Conservation (phyloP, 306 rosid genomes). For the Morella rubra region DNA sequence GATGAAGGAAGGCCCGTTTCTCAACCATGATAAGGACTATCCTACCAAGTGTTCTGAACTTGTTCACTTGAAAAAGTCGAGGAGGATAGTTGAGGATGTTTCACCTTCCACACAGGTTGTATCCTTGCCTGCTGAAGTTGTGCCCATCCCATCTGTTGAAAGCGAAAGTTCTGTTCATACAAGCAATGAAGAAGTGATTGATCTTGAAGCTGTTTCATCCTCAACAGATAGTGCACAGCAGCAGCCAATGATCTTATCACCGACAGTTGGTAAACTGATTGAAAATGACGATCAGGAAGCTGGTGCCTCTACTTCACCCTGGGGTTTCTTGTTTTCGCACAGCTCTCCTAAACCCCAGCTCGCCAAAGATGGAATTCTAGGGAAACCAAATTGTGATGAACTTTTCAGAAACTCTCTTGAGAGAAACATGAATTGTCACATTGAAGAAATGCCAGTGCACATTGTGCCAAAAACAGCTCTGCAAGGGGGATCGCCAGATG, state of each 20-base stretch:
- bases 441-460: slow-evolving; percentile 42
- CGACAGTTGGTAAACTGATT: slow-evolving; percentile 27
- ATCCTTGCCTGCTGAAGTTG: slow-evolving; percentile 38
- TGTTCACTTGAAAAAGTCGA: slow-evolving; percentile 72
- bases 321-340: slow-evolving; percentile 38
- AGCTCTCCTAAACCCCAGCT: slow-evolving; percentile 39
- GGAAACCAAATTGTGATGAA: slow-evolving; percentile 36
- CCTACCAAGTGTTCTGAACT: slow-evolving; percentile 86
- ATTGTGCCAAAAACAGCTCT: slow-evolving; percentile 42
- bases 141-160: slow-evolving; percentile 34
- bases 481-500: slow-evolving; percentile 35
- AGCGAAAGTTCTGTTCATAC: slow-evolving; percentile 36
- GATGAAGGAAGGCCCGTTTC: slow-evolving; percentile 90
- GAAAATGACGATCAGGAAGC: slow-evolving; percentile 32
- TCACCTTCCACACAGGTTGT: slow-evolving; percentile 36
- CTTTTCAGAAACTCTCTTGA: slow-evolving; percentile 35
- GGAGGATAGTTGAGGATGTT: slow-evolving; percentile 56
- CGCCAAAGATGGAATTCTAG: slow-evolving; percentile 33
- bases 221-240: slow-evolving; percentile 43
- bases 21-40: slow-evolving; percentile 65
- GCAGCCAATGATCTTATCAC: slow-evolving; percentile 36
- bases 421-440: slow-evolving; percentile 35
- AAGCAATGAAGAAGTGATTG: slow-evolving; percentile 57
- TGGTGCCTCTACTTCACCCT: slow-evolving; percentile 31
- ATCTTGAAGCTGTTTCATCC: slow-evolving; percentile 37